Evolutionary conservation across 139 green algal species (phyloP), one percentile per base, ranked within the genome.

Genomic region (Pleodorina starrii): DNA sequence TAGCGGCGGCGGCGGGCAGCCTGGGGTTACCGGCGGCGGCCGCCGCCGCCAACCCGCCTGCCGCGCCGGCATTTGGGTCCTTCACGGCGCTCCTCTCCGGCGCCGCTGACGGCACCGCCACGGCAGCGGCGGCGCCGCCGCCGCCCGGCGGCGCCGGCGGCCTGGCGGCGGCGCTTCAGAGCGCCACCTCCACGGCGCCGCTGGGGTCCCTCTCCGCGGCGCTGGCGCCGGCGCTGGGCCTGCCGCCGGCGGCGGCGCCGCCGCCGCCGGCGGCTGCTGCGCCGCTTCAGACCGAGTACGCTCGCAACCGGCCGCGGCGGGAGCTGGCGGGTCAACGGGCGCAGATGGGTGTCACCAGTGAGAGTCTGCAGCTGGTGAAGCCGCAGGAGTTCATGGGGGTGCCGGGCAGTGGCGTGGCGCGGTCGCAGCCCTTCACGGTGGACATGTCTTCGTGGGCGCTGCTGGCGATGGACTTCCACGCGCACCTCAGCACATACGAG

Each of bases 401-500:
- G 14, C 79, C 92, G 0, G 94, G 93, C 25, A 86, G 90, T 23
- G 92, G 92, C 19, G 87, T 86, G 14, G 78, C 91, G 11, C 32
- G 81, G 38, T 83, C 92, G 5, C 96, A 98, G 92, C 96, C 96
- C 16, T 98, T 95, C 78, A 59, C 87, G 9, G 90, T 98, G 36
- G 83, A 92, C 3, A 90, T 97, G 29, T 44, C 36, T 44, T 42
- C 27, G 57, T 79, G 82, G 80, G 73, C 95, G 11, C n/a, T 95
- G 19, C 94, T 98, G 89, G 66, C 93, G 11, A 96, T 98, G 91
- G 96, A 98, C 92, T 95, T 96, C 84, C 96, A 98, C 72, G 92
- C 95, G 0, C 95, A 97, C 94, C 89, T 98, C 32, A 95, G 88
- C 84, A 89, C 69, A 7, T 91, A 95, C 87, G 95, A 97, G 84